Base-by-base conservation (phyloP, 208 protist species). In the Willaertia magna region DNA sequence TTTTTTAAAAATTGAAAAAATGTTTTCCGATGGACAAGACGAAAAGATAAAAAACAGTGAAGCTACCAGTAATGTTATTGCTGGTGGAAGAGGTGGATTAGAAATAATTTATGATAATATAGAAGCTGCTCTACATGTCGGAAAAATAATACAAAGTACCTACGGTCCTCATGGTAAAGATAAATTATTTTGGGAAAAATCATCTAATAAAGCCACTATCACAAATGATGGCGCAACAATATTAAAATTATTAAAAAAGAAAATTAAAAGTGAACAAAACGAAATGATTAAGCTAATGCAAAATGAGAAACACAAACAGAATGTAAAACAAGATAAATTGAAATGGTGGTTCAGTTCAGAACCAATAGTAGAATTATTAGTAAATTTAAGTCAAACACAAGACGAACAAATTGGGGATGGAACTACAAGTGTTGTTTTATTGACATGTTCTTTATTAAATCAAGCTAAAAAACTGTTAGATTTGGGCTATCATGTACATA, bases 161-260 rank as follows among this genome's bases (percentile, higher is more conserved):
- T 93, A 96, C 55, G 98, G 97, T 51, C 99, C 99, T 44, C 95
- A 98, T 84, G 99, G 99, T 49, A 99, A 99, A 98, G 99, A 99
- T 90, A 99, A 99, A 92, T 93, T 99, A 46, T 98, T 99, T 87
- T 93, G 26, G 20, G 74, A 97, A 88, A 96, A 95, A 84, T 92
- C 93, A 78, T 91, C 92, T 78, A 93, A 95, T 52, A 42, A 86
- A 78, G 90, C 94, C 30, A 99, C 98, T 49, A 99, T 99, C 86
- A 99, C 97, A 44, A 99, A 99, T 92, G 99, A 99, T 92, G 99
- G 99, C 48, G 99, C 99, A 7, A 99, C 99, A 20, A 98, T 99
- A 51, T 99, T 99, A 95, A 97, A 97, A 88, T 89, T 99, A 48
- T 94, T 99, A 20, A 98, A 99, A 90, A 18, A 7, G n/a, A 55